Evolutionary conservation across 345 rosid genomes (phyloP).

Genomic region (Populus deltoides): DNA sequence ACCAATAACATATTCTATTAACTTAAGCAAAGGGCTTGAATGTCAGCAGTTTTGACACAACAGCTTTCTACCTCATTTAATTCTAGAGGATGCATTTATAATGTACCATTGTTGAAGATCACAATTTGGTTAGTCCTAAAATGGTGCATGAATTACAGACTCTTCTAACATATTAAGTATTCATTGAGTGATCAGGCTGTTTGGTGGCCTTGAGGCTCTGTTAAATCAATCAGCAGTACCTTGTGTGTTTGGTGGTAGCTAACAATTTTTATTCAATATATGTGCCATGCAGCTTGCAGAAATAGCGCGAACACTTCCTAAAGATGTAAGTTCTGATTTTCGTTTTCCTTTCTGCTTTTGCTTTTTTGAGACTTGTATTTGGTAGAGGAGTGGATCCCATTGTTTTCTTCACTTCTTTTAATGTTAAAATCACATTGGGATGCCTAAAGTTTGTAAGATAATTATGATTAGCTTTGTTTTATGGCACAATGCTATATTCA

Average conservation of each 20-base stretch:
- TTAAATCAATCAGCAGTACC: not conserved
- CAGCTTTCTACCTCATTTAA: not conserved
- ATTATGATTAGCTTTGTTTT: not conserved
- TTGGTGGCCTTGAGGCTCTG: not conserved
- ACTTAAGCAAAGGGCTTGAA: not conserved
- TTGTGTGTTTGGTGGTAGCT: not conserved
- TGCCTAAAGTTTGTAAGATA: not conserved
- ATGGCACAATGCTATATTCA: not conserved
- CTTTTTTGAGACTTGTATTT: not conserved
- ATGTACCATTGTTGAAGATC: not conserved
- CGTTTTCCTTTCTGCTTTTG: not conserved
- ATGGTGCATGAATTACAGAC: not conserved
- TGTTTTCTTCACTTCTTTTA: constrained; percentile 6
- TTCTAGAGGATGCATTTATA: not conserved
- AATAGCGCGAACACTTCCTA: too few species aligned
- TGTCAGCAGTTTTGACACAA: not conserved
- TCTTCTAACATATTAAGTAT: not conserved
- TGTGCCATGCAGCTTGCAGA: too few species aligned
- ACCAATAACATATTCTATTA: not conserved
- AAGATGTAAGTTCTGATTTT: too few species aligned
- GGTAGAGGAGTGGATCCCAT: not conserved
- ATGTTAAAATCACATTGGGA: not conserved
- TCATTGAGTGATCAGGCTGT: not conserved
- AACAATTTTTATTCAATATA: too few species aligned
- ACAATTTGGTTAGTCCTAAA: not conserved